These are phyloP conservation scores for Sclerospora graminicola DNA, from an alignment of 352 stramenopile genomes.

Conservation along the genomic window DNA sequence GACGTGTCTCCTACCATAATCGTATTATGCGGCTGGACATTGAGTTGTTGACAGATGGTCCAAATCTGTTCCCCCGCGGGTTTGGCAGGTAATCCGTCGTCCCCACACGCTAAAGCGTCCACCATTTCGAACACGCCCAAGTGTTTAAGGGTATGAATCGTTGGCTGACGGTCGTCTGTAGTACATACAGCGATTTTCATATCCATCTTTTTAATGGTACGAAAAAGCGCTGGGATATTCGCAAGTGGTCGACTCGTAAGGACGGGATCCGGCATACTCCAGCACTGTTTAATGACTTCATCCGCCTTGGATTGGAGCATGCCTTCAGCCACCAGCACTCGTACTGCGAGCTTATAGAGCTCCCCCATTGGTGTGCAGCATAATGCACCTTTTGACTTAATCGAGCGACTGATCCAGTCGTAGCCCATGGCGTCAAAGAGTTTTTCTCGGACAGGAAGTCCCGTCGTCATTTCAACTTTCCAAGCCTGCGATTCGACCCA, in stretches of 20 bases:
- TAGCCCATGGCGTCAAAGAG: conserved; percentile 83
- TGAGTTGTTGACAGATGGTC: conserved; percentile 69
- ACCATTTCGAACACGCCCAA: conserved; percentile 67
- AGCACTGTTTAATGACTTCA: conserved; percentile 62
- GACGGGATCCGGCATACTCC: conserved; percentile 74
- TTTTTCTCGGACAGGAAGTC: conserved; percentile 67
- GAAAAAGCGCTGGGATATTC: conserved; percentile 71
- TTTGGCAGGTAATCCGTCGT: conserved; percentile 77
- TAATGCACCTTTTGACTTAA: conserved; percentile 72
- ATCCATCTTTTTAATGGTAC: conserved; percentile 72
- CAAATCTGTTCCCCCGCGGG: conserved; percentile 78
- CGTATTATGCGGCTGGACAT: conserved; percentile 72
- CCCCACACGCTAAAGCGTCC: conserved; percentile 63
- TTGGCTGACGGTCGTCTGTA: conserved; percentile 74
- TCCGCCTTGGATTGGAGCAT: conserved; percentile 53
- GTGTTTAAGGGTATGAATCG: conserved; percentile 65
- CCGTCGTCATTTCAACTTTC: conserved; percentile 79
- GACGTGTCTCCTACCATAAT: conserved; percentile 86
- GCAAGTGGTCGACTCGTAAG: conserved; percentile 57
- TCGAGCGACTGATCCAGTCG: conserved; percentile 73
- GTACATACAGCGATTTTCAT: conserved; percentile 87
- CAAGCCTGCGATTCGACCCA: conserved; percentile 82
- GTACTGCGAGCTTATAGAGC: conserved; percentile 73
- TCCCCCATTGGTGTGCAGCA: conserved; percentile 82
- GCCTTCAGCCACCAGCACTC: conserved; percentile 62